Evolutionary conservation across 2,329 filamentous ascomycete species (phyloP).

Genomic region (Claviceps pusilla): DNA sequence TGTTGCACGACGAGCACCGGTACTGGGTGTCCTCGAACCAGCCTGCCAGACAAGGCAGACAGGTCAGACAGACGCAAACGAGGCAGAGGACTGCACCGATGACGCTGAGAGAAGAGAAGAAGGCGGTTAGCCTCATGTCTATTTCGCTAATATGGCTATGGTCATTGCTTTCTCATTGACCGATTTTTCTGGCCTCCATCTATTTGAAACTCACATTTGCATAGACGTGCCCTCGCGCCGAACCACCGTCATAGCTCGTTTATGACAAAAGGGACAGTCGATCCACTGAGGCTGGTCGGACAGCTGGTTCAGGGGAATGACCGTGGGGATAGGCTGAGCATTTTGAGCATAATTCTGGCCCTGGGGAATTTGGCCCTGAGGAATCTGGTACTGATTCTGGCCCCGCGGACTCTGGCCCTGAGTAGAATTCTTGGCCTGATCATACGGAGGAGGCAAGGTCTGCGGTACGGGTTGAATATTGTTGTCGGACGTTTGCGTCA

Average conservation of each 20-base stretch:
- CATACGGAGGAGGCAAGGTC: conserved; percentile 1
- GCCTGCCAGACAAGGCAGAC: conserved; percentile 16
- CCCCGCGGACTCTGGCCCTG: not conserved
- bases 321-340: not conserved
- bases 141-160: too few species aligned
- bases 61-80: conserved; percentile 18
- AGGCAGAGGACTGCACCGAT: conserved; percentile 16
- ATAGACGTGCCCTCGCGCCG: conserved; percentile 12
- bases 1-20: conserved; percentile 16
- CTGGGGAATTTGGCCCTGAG: not conserved
- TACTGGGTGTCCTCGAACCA: conserved; percentile 19
- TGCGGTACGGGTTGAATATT: not conserved
- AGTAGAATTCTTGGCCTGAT: not conserved
- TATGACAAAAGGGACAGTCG: conserved; percentile 18
- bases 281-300: conserved; percentile 13
- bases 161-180: too few species aligned
- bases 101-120: conserved; percentile 8
- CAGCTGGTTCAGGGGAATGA: conserved; percentile 12
- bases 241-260: conserved; percentile 11
- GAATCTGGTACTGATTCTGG: not conserved
- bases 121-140: not conserved
- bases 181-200: not conserved
- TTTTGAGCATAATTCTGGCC: not conserved
- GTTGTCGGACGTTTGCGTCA: not conserved
- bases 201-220: conserved; percentile 11